A percentile compares a stretch with the other conserved stretches of the same genome.
Conservation (phyloP, 2,329 filamentous ascomycete species). For the Scedosporium boydii region DNA sequence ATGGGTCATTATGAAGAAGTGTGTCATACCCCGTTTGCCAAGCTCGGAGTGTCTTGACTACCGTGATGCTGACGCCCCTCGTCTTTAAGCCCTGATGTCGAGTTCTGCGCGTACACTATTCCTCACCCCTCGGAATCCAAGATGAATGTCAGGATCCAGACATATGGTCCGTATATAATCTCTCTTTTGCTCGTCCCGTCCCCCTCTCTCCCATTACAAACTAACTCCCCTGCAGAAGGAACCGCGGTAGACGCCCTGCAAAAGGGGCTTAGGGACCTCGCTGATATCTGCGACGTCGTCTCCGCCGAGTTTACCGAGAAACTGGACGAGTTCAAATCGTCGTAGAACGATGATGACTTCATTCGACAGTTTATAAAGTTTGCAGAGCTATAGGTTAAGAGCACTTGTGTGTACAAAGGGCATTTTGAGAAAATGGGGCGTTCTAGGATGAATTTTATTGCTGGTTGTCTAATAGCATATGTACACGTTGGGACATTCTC, state of each 20-base stretch:
- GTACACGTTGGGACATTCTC: background rate
- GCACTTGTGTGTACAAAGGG: background rate
- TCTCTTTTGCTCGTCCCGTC: background rate
- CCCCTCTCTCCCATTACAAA: background rate
- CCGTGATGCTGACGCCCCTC: constrained; percentile 2
- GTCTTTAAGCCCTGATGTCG: constrained; percentile 68
- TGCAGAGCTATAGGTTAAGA: background rate
- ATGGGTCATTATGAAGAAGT: constrained; percentile 99
- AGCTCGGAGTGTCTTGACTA: background rate
- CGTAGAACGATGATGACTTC: background rate
- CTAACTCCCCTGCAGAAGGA: constrained; percentile 44
- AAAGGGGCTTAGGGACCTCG: constrained; percentile 81
- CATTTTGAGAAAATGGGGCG: background rate
- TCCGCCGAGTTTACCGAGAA: constrained; percentile 76
- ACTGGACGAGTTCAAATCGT: constrained; percentile 9
- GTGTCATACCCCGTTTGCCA: constrained; percentile 19
- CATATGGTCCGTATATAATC: constrained; percentile 60
- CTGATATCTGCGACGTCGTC: constrained; percentile 88
- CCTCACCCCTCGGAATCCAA: constrained; percentile 92
- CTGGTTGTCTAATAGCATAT: constrained; percentile 4
- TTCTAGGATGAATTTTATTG: constrained; percentile 2
- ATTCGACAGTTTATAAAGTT: background rate
- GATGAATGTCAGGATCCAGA: constrained; percentile 97
- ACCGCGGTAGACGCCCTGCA: constrained; percentile 78
- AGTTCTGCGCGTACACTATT: constrained; percentile 97